These are phyloP conservation scores for Diaporthe caulivora DNA, from an alignment of 2,329 filamentous ascomycete species.

Conservation along the genomic window DNA sequence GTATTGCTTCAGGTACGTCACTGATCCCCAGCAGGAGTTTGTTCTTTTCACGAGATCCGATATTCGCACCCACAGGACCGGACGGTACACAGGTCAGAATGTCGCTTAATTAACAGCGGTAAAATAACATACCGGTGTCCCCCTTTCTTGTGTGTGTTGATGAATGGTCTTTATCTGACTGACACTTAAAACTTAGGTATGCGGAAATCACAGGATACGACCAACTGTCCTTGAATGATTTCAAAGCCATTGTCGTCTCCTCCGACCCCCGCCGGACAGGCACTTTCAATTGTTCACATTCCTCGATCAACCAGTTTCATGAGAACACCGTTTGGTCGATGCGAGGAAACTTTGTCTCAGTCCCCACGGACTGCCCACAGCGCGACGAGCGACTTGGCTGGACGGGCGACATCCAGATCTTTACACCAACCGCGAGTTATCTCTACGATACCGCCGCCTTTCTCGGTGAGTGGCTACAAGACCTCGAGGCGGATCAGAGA, in stretches of 20 bases:
- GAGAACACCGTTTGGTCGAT: constrained; percentile 68
- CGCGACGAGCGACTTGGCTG: constrained; percentile 67
- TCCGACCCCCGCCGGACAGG: constrained; percentile 65
- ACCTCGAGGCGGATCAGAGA: constrained; percentile 51
- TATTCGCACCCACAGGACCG: too few relatives aligned
- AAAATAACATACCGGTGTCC: too few relatives aligned
- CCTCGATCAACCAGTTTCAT: constrained; percentile 65
- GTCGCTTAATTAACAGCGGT: too few relatives aligned
- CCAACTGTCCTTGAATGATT: constrained; percentile 36
- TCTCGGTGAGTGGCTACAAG: constrained; percentile 63
- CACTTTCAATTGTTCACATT: constrained; percentile 64
- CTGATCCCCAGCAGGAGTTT: background rate
- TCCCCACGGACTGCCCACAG: constrained; percentile 70
- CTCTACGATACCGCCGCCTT: constrained; percentile 66
- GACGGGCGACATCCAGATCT: constrained; percentile 65
- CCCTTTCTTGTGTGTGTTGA: too few relatives aligned
- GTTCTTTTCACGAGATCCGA: background rate
- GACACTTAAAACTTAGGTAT: constrained; percentile 59
- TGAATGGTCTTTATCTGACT: too few relatives aligned
- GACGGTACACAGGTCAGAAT: too few relatives aligned
- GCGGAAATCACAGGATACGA: constrained; percentile 56
- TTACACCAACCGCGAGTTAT: constrained; percentile 63
- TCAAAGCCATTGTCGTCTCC: constrained; percentile 56
- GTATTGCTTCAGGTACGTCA: constrained; percentile 59
- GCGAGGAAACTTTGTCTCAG: constrained; percentile 68